These are phyloP conservation scores for Hypoxylon perforatum DNA, from an alignment of 495 filamentous ascomycete species.

Conservation along the genomic window DNA sequence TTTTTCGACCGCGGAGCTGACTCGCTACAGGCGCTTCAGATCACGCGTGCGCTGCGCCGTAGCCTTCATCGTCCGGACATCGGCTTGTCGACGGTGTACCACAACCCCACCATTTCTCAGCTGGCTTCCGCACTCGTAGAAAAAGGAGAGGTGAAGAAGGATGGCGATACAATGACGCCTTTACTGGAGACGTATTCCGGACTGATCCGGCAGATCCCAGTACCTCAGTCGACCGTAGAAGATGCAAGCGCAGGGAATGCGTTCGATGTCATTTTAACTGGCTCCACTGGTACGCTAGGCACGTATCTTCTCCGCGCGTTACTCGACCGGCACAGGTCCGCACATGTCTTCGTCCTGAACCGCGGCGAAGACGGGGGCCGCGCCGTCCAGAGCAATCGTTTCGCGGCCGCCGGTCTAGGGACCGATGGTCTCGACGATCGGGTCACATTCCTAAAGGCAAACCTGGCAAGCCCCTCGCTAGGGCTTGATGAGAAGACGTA, in stretches of 20 bases:
- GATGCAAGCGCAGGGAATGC: too few relatives aligned
- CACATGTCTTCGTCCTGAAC: constrained; percentile 59
- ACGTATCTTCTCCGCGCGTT: constrained; percentile 54
- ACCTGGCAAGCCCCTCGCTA: too few relatives aligned
- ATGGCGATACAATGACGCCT: constrained; percentile 2
- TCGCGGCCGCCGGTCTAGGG: too few relatives aligned
- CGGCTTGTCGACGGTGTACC: constrained; percentile 29
- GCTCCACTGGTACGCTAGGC: constrained; percentile 61
- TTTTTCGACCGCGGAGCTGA: constrained; percentile 59
- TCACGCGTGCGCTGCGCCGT: constrained; percentile 31
- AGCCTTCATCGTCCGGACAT: constrained; percentile 7
- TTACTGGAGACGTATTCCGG: constrained; percentile 15
- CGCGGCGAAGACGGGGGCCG: constrained; percentile 9
- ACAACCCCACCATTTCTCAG: constrained; percentile 27
- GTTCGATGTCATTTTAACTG: constrained; percentile 54
- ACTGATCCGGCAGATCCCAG: constrained; percentile 15
- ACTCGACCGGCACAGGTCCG: constrained; percentile 31
- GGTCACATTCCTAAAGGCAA: too few relatives aligned
- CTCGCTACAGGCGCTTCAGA: constrained; percentile 50
- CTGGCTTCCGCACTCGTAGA: constrained; percentile 33
- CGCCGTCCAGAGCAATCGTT: constrained; percentile 14
- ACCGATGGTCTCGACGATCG: too few relatives aligned
- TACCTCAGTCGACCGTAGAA: neutral
- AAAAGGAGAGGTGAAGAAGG: neutral
- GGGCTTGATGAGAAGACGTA: too few relatives aligned